phyloP scores from a whole-genome alignment of 108 stramenopile species.

The Skeletonema menzelii region DNA sequence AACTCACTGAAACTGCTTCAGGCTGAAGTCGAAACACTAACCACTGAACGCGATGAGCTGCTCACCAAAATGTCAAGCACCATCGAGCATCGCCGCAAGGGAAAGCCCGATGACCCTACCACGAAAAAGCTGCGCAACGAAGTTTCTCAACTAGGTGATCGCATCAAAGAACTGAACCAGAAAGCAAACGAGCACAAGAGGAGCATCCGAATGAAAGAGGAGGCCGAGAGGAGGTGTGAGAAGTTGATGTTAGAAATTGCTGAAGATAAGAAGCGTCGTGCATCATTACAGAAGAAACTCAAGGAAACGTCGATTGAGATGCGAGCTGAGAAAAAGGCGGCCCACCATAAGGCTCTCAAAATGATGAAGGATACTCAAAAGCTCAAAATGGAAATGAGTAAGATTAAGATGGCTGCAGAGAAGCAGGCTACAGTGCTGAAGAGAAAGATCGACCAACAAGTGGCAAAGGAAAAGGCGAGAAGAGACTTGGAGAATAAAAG shows the following conservation, averaged over 20 bases:
- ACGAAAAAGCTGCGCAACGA: conserved; percentile 44
- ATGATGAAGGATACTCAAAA: conserved; percentile 56
- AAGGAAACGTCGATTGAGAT: conserved; percentile 55
- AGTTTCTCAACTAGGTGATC: conserved; percentile 35
- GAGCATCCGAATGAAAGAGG: conserved; percentile 49
- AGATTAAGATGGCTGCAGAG: conserved; percentile 54
- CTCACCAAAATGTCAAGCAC: conserved; percentile 23
- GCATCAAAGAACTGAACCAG: conserved; percentile 50
- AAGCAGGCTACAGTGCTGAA: conserved; percentile 57
- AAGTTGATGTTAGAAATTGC: conserved; percentile 52
- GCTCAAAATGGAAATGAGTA: conserved; percentile 57
- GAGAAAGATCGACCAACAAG: conserved; percentile 52
- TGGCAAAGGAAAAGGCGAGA: conserved; percentile 40
- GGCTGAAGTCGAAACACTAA: conserved; percentile 54
- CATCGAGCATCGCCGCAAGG: conserved; percentile 26
- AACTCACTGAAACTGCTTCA: conserved; percentile 48
- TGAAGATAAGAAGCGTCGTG: conserved; percentile 57
- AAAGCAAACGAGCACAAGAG: conserved; percentile 55
- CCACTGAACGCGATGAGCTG: conserved; percentile 40
- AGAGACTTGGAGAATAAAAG: conserved; percentile 29
- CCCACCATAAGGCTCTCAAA: conserved; percentile 49
- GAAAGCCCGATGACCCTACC: conserved; percentile 23
- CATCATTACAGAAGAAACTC: conserved; percentile 53
- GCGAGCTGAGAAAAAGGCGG: conserved; percentile 56
- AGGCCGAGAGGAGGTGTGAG: conserved; percentile 57